Evolutionary conservation across 345 rosid species (phyloP), one percentile per base, ranked within the genome.

Genomic region (Viola odorata): DNA sequence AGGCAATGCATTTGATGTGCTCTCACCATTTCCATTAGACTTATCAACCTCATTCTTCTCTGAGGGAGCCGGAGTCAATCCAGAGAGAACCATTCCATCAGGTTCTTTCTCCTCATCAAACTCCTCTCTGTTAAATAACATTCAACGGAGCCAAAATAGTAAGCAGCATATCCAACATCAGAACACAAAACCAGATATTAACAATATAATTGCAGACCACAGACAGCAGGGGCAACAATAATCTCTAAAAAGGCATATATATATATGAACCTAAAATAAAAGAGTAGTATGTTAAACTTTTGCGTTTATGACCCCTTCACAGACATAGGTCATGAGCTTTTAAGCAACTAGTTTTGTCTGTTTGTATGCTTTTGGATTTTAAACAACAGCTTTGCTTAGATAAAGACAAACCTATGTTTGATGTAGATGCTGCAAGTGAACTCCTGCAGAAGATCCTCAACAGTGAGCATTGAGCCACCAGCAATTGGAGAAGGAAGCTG

Each of bases 21-120:
- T 73, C 45, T 68, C 85, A 3, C 80, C 83, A 41, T 88, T 84
- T 36, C 81, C 81, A n/a, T 61, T 62, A 5, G 75, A 41, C 52
- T 78, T 77, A 54, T 70, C 67, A 7, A 53, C 70, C 14, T 78
- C 77, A 70, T 73, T 74, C 36, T 62, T 83, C 2, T 72, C 81
- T 7, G 66, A 44, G 49, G 85, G 76, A 72, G 84, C 66, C 68
- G 75, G 84, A 61, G 80, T 78, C 99, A 97, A 94, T 75, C 99
- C 97, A 51, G 74, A 80, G 42, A 91, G 96, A 63, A 88, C 78
- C 99, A 94, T 88, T 73, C 85, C 95, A 73, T 94, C 99, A 0
- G 97, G 95, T 76, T 94, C 99, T 69, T 86, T 90, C 77, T 94
- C 99, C 72, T 85, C 91, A 4, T 94, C 96, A 64, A 94, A 94